Conservation (phyloP, 2,329 filamentous ascomycete species). For the Meredithiella fracta region DNA sequence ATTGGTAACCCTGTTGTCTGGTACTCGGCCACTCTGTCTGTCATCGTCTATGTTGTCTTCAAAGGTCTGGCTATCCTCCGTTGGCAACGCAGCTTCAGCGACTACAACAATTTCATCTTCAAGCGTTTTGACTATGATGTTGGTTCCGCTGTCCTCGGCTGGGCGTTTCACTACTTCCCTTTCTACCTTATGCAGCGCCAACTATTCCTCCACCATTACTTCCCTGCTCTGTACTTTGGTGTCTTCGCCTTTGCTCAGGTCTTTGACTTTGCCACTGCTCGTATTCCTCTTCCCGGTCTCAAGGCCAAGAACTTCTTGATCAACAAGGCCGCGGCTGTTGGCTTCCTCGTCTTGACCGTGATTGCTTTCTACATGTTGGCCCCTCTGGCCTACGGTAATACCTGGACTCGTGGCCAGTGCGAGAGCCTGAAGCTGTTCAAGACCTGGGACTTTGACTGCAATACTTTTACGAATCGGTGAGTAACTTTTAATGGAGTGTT, state of each 20-base stretch:
- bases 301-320: conserved; percentile 49
- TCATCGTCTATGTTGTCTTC: conserved; percentile 63
- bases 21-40: conserved; percentile 71
- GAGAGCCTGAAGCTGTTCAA: conserved; percentile 70
- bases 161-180: conserved; percentile 97
- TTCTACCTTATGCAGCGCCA: conserved; percentile 98
- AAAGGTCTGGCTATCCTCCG: conserved; percentile 76
- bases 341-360: conserved; percentile 58
- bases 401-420: conserved; percentile 84
- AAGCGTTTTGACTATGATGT: conserved; percentile 98
- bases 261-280: conserved; percentile 68
- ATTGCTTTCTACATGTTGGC: conserved; percentile 71
- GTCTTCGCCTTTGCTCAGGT: conserved; percentile 78
- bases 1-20: conserved; percentile 90
- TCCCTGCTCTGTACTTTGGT: conserved; percentile 90
- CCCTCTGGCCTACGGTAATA: conserved; percentile 80
- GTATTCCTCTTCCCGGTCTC: conserved; percentile 51
- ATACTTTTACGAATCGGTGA: conserved; percentile 79
- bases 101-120: conserved; percentile 69
- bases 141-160: conserved; percentile 75
- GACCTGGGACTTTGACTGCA: conserved; percentile 97
- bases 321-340: conserved; percentile 55
- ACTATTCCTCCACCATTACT: conserved; percentile 96
- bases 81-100: conserved; percentile 85
- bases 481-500: conserved; percentile 24